Base-by-base conservation (phyloP, 495 filamentous ascomycete genomes). In the Annulohypoxylon stygium region DNA sequence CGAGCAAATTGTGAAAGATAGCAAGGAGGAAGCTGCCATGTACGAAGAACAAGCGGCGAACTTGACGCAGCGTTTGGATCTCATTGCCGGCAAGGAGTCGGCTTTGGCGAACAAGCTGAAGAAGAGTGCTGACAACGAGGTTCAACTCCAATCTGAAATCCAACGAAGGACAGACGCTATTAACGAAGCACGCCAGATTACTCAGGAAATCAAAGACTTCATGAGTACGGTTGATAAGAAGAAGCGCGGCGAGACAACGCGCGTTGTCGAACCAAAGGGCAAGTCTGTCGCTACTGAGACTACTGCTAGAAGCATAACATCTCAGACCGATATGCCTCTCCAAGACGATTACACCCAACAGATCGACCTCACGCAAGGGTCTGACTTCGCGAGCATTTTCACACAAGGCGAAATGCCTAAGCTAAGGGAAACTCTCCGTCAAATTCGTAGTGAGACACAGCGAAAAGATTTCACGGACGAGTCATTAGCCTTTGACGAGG, bases 311-410 rank as follows among this genome's bases (percentile, higher is more conserved):
- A 75, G 74, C 65, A 72, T 71, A 23, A 77, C 69, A 45, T 76
- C 76, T 53, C 69, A 72, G 39, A 76, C 71, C 20, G 82, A 82
- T 37, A 57, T 80, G 58, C 78, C 79, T 11, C 67, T 79, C 33
- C 81, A 81, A 48, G 83, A 84, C 18, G 82, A 84, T 55, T 83
- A 78, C 51, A 82, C 81, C 8, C 78, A 77, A 39, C 81, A 84
- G 50, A 75, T 84, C 36, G 75, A 84, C 60, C 71, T 83, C 39
- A 83, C 78, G 7, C 79, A 82, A 45, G 82, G 81, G 20, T 81
- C 81, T 20, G 81, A 83, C 51, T 83, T 81, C 63, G 77, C 74
- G 36, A 80, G 79, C 75, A 78, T 83, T 61, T 81, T 82, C 62
- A 67, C 71, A 60, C 80, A 81, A 61, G 76, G 70, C 47, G 81